A percentile compares a stretch with the other conserved stretches of the same genome.
Conservation (phyloP, 805 yeast genomes). For the Teunomyces lycoperdinae region DNA sequence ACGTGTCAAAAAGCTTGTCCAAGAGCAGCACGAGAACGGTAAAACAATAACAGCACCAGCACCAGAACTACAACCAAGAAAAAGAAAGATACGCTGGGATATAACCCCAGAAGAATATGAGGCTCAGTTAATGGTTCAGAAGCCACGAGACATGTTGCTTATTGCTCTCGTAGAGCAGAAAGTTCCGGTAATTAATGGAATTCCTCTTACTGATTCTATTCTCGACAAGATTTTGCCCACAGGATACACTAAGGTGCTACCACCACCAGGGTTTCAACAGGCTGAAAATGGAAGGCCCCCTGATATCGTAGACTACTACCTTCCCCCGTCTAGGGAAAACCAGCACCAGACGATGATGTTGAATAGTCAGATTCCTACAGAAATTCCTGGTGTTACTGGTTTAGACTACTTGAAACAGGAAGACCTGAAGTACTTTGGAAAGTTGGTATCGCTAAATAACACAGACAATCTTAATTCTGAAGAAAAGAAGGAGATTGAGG, state of each 20-base stretch:
- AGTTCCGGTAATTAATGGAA: constrained; percentile 28
- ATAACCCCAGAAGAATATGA: constrained; percentile 37
- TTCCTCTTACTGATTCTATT: constrained; percentile 41
- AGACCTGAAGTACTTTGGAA: constrained; percentile 71
- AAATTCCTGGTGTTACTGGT: constrained; percentile 64
- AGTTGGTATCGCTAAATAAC: constrained; percentile 36
- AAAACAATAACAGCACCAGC: background rate
- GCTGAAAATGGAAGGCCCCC: constrained; percentile 24
- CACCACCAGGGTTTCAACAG: constrained; percentile 45
- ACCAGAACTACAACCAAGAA: constrained; percentile 10
- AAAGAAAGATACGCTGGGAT: constrained; percentile 44
- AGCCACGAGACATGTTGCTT: background rate
- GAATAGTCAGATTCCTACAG: constrained; percentile 40
- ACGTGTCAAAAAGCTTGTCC: constrained; percentile 21
- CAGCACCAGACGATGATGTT: constrained; percentile 21
- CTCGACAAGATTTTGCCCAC: constrained; percentile 50
- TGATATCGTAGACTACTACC: constrained; percentile 42
- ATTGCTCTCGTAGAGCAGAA: constrained; percentile 14
- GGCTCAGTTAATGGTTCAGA: constrained; percentile 3
- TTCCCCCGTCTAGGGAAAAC: constrained; percentile 48
- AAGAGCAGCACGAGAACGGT: constrained; percentile 15
- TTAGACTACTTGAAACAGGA: constrained; percentile 66
- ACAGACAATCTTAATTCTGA: constrained; percentile 40
- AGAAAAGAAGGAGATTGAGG: constrained; percentile 57
- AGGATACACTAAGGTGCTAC: constrained; percentile 45